A percentile compares a stretch with the other conserved stretches of the same genome.
Conservation (phyloP, 2,329 filamentous ascomycete species). For the Fusarium aywerte region DNA sequence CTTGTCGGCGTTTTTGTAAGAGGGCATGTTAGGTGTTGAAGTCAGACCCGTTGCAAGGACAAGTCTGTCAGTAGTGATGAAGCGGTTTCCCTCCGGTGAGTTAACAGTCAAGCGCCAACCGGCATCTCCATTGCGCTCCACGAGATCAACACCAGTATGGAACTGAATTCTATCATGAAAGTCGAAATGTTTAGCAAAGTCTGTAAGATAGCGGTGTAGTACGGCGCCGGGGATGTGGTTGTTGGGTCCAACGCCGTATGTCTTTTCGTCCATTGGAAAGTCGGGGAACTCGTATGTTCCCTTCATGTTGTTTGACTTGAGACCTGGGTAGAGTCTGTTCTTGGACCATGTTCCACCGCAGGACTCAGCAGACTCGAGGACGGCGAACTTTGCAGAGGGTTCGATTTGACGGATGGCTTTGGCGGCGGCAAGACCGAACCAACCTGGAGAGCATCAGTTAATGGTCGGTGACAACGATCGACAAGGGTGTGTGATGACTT, state of each 20-base stretch:
- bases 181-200: slow-evolving; percentile 57
- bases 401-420: slow-evolving; percentile 63
- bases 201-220: slow-evolving; percentile 53
- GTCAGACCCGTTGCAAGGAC: slow-evolving; percentile 63
- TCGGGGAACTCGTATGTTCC: slow-evolving; percentile 73
- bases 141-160: slow-evolving; percentile 60
- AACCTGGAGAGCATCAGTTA: slow-evolving; percentile 49
- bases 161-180: slow-evolving; percentile 62
- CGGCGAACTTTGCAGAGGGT: slow-evolving; percentile 57
- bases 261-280: slow-evolving; percentile 66
- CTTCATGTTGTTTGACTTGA: slow-evolving; percentile 72
- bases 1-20: slow-evolving; percentile 50
- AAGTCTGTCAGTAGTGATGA: slow-evolving; percentile 52
- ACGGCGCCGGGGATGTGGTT: slow-evolving; percentile 52
- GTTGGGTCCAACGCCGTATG: slow-evolving; percentile 53
- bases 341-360: slow-evolving; percentile 71
- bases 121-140: slow-evolving; percentile 43
- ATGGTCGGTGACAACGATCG: accelerated
- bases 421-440: slow-evolving; percentile 62
- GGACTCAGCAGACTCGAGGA: slow-evolving; percentile 62
- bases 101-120: slow-evolving; percentile 39
- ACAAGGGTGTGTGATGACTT: not conserved
- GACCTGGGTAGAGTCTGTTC: slow-evolving; percentile 67
- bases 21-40: slow-evolving; percentile 56
- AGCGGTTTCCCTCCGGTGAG: not conserved